Base-by-base conservation (phyloP, 1,139 yeast genomes). In the Zygosaccharomyces sapae region DNA sequence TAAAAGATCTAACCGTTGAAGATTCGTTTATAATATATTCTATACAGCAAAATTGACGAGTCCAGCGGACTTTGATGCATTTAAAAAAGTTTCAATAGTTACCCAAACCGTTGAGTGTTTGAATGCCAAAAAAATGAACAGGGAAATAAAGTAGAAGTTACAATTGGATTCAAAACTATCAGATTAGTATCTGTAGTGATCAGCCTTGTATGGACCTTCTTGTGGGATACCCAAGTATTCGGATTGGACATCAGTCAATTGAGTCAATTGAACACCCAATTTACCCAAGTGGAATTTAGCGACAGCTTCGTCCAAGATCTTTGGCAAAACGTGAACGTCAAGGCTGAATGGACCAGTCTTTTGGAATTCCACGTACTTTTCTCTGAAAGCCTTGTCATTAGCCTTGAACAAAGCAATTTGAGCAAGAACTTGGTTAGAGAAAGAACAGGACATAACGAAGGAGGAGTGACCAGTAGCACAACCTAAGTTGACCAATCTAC, bases 391-490 rank as follows among this genome's bases (percentile, higher is more conserved):
- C 55, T 72, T 76, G 75, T 92, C 90, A 56, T 85, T 70, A 66
- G 95, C 83, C 75, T 90, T 92, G 95, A 79, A 92, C 70, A 92
- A 80, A 68, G 98, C 99, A 68, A 94, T 90, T 81, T 92, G 99
- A 65, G 99, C 99, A 72, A 92, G 81, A 59, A 92, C 98, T 79
- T 92, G 99, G 86, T 92, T 92, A 65, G 97, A 88, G 95, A 92
- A 92, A 52, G 98, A 92, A 80, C 98, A 92, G 58, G 97, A 90
- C 99, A 92, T 92, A 70, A 92, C 98, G 71, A 92, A 92, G 46
- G 97, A 89, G 53, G 98, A 86, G 81, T 92, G 99, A 70, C 99
- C 99, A 69, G 98, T 94, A 71, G 98, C 99, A 79, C 98, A 94
- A 67, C 99, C 99, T 73, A 92, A 82, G 90, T 92, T 92, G 72